Conservation (phyloP, 1,284 basidiomycete genomes). For the Pyrrhoderma noxium region DNA sequence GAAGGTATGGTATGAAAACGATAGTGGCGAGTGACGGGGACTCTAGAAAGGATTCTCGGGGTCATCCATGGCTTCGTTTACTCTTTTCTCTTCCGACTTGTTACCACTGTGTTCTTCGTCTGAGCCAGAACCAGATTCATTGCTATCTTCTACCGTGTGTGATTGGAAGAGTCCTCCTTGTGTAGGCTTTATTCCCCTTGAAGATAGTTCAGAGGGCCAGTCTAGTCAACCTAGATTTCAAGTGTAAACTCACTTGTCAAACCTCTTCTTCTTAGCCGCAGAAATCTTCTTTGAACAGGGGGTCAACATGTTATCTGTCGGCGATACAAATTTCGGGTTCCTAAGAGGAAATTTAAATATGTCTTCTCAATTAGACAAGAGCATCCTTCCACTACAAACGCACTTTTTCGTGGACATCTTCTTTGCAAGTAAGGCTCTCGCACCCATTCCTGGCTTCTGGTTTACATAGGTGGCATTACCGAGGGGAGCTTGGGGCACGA, state of each 20-base stretch:
- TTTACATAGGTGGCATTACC: slow-evolving; percentile 56
- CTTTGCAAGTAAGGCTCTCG: slow-evolving; percentile 83
- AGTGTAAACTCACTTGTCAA: slow-evolving; percentile 62
- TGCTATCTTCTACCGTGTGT: slow-evolving; percentile 36
- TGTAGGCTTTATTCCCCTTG: slow-evolving; percentile 52
- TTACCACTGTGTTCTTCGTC: slow-evolving; percentile 19
- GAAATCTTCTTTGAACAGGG: slow-evolving; percentile 85
- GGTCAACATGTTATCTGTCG: slow-evolving; percentile 90
- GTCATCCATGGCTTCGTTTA: slow-evolving; percentile 28
- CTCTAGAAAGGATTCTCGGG: slow-evolving; percentile 45
- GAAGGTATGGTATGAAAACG: slow-evolving; percentile 3
- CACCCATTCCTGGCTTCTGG: slow-evolving; percentile 68
- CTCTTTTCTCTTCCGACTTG: slow-evolving; percentile 15
- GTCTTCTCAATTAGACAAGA: slow-evolving; percentile 6
- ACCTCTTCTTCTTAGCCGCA: slow-evolving; percentile 87
- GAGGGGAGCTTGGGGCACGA: slow-evolving; percentile 71
- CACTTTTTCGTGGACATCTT: slow-evolving; percentile 79
- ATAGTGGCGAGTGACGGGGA: slow-evolving; percentile 2
- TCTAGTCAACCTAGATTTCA: slow-evolving; percentile 3
- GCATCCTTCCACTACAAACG: slow-evolving; percentile 27
- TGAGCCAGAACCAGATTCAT: slow-evolving; percentile 24
- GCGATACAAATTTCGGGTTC: slow-evolving; percentile 79
- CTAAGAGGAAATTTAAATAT: slow-evolving; percentile 32
- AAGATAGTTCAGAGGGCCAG: slow-evolving; percentile 7
- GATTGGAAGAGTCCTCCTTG: slow-evolving; percentile 47